Evolutionary conservation across 208 protist species (phyloP), one percentile per base, ranked within the genome.

Genomic region (Strigomonas culicis): DNA sequence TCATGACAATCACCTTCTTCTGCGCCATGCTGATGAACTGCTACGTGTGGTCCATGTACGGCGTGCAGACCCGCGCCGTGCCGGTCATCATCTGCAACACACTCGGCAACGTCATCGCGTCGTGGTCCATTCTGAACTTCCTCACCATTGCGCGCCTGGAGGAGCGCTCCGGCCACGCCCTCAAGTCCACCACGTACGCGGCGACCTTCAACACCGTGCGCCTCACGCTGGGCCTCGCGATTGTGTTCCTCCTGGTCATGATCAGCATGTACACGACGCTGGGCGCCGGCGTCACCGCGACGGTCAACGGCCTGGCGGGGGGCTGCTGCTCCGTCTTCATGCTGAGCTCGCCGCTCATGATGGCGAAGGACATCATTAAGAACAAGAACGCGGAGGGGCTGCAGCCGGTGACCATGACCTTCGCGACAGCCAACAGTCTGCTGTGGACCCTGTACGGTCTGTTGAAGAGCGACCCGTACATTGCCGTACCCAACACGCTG

Each of bases 21-120:
- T 81, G 74, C 34, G 83, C 83, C n/a, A 77, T 82, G 66, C 72
- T 82, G 28, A 59, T 79, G 22, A 90, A 86, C 67, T 90, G 77
- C 27, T 68, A 66, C 30, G 71, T 90, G 47, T 90, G 83, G 80
- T 66, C 77, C 36, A 70, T 86, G 72, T 90, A 86, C 66, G 79
- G 79, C 32, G 74, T 80, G 3, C 59, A 77, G 59, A 65, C 55
- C 13, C 11, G 32, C 0, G 65, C 67, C 21, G 22, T 64, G 8
- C 74, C 79, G 6, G 71, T 86, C 13, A 79, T 86, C 44, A 65
- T 75, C 36, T 86, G 83, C 66, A 86, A 84, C 52, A 68, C 44
- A 1, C 43, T 84, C 24, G 83, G 83, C 44, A 74, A 24, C 46
- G 60, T 72, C 30, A 75, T 84, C 28, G 76, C 79, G 22, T 68